phyloP scores from a whole-genome alignment of 495 filamentous ascomycete genomes.

The Darksidea phi region DNA sequence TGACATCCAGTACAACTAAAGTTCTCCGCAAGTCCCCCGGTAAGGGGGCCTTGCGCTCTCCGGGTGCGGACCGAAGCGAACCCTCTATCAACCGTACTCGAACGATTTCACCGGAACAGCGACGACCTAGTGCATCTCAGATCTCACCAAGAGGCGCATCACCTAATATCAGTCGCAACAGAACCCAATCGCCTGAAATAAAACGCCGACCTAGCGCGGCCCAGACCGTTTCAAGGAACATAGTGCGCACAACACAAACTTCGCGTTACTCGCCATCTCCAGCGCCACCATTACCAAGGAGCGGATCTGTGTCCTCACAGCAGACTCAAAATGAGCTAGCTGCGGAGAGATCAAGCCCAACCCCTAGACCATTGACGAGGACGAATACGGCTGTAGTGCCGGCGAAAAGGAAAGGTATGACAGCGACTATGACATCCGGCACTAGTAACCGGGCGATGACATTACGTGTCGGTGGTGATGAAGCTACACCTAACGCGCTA shows the following conservation, averaged over 20 bases:
- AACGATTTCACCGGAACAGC: too few species aligned
- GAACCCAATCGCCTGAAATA: too few species aligned
- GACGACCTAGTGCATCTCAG: too few species aligned
- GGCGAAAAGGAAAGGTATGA: background rate
- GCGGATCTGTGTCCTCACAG: background rate
- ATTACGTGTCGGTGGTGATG: background rate
- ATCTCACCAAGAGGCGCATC: too few species aligned
- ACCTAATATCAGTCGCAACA: too few species aligned
- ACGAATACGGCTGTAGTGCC: conserved; percentile 3
- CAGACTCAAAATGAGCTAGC: background rate
- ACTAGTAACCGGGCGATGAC: conserved; percentile 6
- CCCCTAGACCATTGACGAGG: conserved; percentile 3
- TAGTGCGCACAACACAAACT: too few species aligned
- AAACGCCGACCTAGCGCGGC: too few species aligned
- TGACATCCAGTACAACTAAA: background rate
- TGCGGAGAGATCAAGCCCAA: background rate
- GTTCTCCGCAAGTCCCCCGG: background rate
- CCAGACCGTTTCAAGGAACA: too few species aligned
- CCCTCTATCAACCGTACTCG: too few species aligned
- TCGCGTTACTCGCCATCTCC: too few species aligned
- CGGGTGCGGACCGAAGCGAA: background rate
- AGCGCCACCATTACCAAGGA: too few species aligned
- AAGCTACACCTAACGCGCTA: background rate
- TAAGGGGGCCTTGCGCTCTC: background rate
- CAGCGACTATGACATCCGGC: conserved; percentile 15